Evolutionary conservation across 345 rosid genomes (phyloP), one percentile per base, ranked within the genome.

Genomic region (Citrus medica): DNA sequence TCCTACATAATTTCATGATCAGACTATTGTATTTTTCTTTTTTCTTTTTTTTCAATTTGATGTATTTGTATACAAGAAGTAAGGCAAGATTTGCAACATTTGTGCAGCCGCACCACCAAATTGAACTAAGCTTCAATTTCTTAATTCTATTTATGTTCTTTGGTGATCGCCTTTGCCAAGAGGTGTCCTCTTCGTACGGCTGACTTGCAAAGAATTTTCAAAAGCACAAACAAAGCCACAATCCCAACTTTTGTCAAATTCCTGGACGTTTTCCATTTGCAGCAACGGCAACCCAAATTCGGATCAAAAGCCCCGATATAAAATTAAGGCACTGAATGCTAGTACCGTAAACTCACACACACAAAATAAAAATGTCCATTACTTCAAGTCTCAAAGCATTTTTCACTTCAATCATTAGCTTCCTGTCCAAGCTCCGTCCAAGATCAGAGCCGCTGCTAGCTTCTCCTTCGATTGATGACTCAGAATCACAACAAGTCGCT

Each of bases 191-290:
- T 94, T 4, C 82, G 67, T 76, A 60, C 70, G 56, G 67, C 42
- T 40, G 93, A 93, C 73, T 75, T 93, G 87, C 82, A 37, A 17
- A 80, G 91, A 82, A 90, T 92, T 42, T 94, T 94, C 84, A 79
- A 84, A 33, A 33, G 35, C 35, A 33, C 0, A 33, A 38, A 38
- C 40, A 38, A 38, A 38, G 40, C 40, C 40, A 38, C 40, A 38
- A 38, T 38, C 40, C 9, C 40, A 38, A 38, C 40, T 38, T 38
- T 7, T 38, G 40, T 38, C 40, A 38, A 38, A 38, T 38, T 38
- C 40, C 51, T 46, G 17, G 51, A 12, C 13, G 51, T 46, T 46
- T 46, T 46, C 40, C 9, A 38, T 38, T 38, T 38, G 40, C 9
- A 38, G 9, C 40, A 38, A 38, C 9, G 0, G 40, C 40, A 38